These are phyloP conservation scores for Solanum peruvianum DNA, from an alignment of 257 asterid genomes.

Conservation along the genomic window DNA sequence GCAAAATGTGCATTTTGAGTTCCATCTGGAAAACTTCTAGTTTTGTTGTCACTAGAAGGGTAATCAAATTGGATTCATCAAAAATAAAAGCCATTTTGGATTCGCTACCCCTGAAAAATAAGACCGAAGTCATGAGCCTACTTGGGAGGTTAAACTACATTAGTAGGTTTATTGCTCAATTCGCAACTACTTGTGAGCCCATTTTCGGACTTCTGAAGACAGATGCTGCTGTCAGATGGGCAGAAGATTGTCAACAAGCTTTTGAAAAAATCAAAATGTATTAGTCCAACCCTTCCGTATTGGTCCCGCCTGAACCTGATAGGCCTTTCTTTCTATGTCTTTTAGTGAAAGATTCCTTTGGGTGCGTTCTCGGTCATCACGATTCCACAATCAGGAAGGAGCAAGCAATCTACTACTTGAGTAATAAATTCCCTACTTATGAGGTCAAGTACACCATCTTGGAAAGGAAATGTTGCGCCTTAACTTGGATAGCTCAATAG, in stretches of 20 bases:
- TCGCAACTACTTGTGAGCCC: too few species aligned
- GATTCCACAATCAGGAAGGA: background rate
- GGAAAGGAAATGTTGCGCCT: background rate
- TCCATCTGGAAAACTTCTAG: background rate
- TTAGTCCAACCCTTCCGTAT: background rate
- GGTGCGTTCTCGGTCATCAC: too few species aligned
- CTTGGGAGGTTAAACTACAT: too few species aligned
- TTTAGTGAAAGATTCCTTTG: background rate
- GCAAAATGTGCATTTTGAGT: background rate
- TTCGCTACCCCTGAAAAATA: too few species aligned
- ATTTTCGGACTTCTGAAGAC: background rate
- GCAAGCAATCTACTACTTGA: background rate
- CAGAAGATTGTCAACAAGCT: too few species aligned
- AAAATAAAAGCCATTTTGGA: too few species aligned
- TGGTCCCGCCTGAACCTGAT: background rate
- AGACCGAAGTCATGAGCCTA: too few species aligned
- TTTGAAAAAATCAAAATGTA: background rate
- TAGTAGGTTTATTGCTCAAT: too few species aligned
- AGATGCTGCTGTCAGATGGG: background rate
- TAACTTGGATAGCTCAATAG: too few species aligned
- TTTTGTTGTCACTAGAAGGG: background rate
- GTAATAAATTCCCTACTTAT: background rate
- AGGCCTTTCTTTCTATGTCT: background rate
- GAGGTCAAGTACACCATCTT: background rate
- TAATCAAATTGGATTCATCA: too few species aligned